Base-by-base conservation (phyloP, 192 early-diverging fungal genomes). In the Diversispora epigaea region DNA sequence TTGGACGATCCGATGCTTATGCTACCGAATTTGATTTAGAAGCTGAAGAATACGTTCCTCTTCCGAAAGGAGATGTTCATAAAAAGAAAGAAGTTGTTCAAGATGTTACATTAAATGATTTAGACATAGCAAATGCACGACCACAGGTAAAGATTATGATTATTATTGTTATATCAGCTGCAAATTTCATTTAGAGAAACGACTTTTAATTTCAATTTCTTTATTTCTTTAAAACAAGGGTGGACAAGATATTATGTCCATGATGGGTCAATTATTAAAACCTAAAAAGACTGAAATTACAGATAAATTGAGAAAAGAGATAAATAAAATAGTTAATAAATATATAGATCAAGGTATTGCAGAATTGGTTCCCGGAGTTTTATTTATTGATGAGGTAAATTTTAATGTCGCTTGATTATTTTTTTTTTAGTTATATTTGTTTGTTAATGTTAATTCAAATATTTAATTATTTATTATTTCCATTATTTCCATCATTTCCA, bases 271-370 rank as follows among this genome's bases (percentile, higher is more conserved):
- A 81, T 86, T 99, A 77, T 90, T 95, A 87, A 99, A 99, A 86
- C 98, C 98, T 7, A 95, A 95, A 80, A 99, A 99, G 86, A 99
- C 98, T 0, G 98, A 99, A 82, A 97, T 99, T 77, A 99, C 96
- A 12, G 96, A 98, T 73, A 98, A 99, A 81, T 85, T 99, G 75
- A 90, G 98, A 75, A 89, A 93, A 82, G 96, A 98, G 83, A 96
- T 99, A 87, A 98, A 99, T 90, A 97, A 97, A 79, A 95, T 95
- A 11, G 96, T 99, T 58, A 97, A 98, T 88, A 94, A 94, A 85
- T 97, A 97, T 78, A 96, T 98, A 71, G 96, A 99, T 76, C 94
- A 99, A 79, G 98, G 98, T 41, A 93, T 92, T 50, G 96, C 96
- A 19, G 96, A 98, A 82, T 87, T 99, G 45, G 93, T 98, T 39